phyloP scores from a whole-genome alignment of 805 yeast species.

The Myxozyma neotropica region DNA sequence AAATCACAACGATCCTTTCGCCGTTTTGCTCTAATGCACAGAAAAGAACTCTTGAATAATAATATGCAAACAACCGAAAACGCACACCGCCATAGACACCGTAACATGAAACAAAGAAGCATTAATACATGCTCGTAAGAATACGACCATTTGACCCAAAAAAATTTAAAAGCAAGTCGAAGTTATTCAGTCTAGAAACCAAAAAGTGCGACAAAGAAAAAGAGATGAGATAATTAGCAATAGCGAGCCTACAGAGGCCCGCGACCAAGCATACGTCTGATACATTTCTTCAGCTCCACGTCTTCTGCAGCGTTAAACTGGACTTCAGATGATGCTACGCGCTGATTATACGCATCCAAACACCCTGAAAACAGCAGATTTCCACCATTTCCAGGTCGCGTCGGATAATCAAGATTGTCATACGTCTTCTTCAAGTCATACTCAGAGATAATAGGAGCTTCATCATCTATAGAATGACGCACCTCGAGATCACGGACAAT shows the following conservation, averaged over 20 bases:
- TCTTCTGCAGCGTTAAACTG: constrained; percentile 13
- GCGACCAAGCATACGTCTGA: constrained; percentile 25
- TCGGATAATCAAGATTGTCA: not conserved
- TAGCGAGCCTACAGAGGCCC: constrained; percentile 4
- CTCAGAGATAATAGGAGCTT: not conserved
- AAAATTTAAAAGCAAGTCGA: too few species aligned
- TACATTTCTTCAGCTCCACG: constrained; percentile 18
- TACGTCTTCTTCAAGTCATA: not conserved
- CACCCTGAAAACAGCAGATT: constrained; percentile 13
- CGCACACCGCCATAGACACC: too few species aligned
- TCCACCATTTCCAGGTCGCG: not conserved
- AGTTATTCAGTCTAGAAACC: too few species aligned
- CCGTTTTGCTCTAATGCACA: not conserved
- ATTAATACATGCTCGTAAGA: too few species aligned
- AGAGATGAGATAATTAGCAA: not conserved
- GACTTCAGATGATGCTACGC: constrained; percentile 1
- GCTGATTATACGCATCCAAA: constrained; percentile 10
- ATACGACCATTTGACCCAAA: too few species aligned
- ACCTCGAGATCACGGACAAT: constrained; percentile 27
- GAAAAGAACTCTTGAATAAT: not conserved
- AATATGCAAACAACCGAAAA: not conserved
- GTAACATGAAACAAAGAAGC: too few species aligned
- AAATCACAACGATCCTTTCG: too few species aligned
- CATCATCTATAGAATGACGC: constrained; percentile 4
- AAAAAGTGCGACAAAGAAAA: not conserved